Conservation (phyloP, 106 monocot species). For the Dendrobium catenatum region DNA sequence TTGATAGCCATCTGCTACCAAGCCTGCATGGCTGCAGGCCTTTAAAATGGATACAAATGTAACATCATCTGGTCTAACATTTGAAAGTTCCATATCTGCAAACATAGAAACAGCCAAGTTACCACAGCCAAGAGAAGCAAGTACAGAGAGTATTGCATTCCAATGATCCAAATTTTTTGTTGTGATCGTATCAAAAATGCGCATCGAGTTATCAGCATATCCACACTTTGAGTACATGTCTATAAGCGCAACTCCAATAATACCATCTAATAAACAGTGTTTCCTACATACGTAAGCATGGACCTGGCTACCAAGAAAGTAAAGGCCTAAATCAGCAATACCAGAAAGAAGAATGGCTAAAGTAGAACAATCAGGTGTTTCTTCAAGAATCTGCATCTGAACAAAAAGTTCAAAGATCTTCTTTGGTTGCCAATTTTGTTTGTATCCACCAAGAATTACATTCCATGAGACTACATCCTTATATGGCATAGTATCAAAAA, state of each 20-base stretch:
- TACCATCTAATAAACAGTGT: constrained; percentile 23
- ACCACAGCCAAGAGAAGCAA: constrained; percentile 47
- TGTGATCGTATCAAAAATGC: constrained; percentile 30
- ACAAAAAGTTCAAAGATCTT: constrained; percentile 32
- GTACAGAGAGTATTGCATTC: constrained; percentile 46
- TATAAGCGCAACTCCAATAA: constrained; percentile 46
- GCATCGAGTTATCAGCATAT: constrained; percentile 26
- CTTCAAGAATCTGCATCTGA: constrained; percentile 19
- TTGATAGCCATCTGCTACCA: constrained; percentile 25
- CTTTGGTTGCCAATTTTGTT: constrained; percentile 24
- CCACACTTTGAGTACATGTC: constrained; percentile 76
- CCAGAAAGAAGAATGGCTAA: constrained; percentile 50
- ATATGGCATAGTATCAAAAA: constrained; percentile 19
- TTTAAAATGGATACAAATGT: constrained; percentile 46
- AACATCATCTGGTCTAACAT: constrained; percentile 41
- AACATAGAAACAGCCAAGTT: constrained; percentile 35
- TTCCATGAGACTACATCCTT: constrained; percentile 41
- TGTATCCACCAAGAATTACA: constrained; percentile 40
- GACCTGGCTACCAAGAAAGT: constrained; percentile 31
- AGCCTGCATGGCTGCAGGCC: constrained; percentile 58
- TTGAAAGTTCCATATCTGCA: constrained; percentile 30
- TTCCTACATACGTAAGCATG: constrained; percentile 36
- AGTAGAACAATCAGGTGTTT: constrained; percentile 33
- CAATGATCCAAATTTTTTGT: constrained; percentile 39
- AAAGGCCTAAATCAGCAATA: constrained; percentile 36